Conservation (phyloP, 768 basidiomycete genomes). For the Dendrothele bispora region DNA sequence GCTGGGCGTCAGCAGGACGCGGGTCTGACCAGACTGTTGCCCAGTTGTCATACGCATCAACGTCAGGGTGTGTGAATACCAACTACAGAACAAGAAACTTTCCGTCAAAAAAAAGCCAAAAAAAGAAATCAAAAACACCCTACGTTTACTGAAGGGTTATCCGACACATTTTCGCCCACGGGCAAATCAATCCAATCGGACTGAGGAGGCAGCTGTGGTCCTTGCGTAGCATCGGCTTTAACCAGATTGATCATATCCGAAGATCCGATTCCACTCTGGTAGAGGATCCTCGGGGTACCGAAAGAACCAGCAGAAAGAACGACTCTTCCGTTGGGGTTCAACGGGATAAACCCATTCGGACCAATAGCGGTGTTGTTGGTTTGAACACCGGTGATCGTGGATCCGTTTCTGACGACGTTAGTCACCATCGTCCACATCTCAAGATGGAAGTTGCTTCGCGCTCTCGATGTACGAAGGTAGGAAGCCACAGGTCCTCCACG, state of each 20-base stretch:
- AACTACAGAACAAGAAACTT: slow-evolving; percentile 32
- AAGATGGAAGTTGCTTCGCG: slow-evolving; percentile 52
- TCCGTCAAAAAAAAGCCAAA: neutral
- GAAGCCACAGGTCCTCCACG: slow-evolving; percentile 59
- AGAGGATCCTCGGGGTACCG: slow-evolving; percentile 56
- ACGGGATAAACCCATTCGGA: slow-evolving; percentile 52
- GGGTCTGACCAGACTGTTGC: slow-evolving; percentile 54
- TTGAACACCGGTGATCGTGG: slow-evolving; percentile 56
- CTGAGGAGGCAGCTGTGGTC: slow-evolving; percentile 45
- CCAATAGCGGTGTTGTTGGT: slow-evolving; percentile 60
- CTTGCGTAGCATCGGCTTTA: slow-evolving; percentile 43
- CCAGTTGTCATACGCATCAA: slow-evolving; percentile 72
- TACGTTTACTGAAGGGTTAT: slow-evolving; percentile 66
- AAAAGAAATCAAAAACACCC: slow-evolving; percentile 15
- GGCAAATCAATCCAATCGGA: slow-evolving; percentile 58
- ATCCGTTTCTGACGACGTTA: slow-evolving; percentile 57
- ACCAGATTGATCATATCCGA: slow-evolving; percentile 55
- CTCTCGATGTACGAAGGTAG: slow-evolving; percentile 57
- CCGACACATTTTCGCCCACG: slow-evolving; percentile 54
- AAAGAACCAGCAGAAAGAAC: slow-evolving; percentile 59
- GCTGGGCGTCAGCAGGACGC: slow-evolving; percentile 52
- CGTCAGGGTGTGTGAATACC: slow-evolving; percentile 62
- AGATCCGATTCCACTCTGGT: slow-evolving; percentile 63
- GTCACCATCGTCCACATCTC: slow-evolving; percentile 47
- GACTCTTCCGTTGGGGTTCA: slow-evolving; percentile 58